These are phyloP conservation scores for Phytophthora boehmeriae DNA, from an alignment of 352 stramenopile species.

Conservation along the genomic window DNA sequence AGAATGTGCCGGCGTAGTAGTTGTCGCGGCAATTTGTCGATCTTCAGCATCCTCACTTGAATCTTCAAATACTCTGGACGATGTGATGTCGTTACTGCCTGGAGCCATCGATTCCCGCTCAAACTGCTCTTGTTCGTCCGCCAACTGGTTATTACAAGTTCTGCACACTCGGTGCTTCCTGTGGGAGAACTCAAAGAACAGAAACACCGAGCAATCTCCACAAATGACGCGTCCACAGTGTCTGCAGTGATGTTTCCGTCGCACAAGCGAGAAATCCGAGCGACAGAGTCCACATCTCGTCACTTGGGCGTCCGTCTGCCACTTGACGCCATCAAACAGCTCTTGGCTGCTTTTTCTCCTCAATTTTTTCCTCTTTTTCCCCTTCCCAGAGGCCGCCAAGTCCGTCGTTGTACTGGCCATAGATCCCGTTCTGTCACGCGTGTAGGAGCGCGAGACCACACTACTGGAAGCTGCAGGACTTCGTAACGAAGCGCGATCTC, in stretches of 20 bases:
- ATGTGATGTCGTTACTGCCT: not conserved
- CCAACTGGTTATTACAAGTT: slow-evolving; percentile 40
- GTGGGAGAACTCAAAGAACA: slow-evolving; percentile 61
- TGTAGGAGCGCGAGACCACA: slow-evolving; percentile 28
- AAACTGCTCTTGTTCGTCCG: slow-evolving; percentile 30
- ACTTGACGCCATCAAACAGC: slow-evolving; percentile 59
- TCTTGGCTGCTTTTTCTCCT: slow-evolving; percentile 62
- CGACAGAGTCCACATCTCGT: slow-evolving; percentile 55
- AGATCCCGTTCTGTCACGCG: slow-evolving; percentile 25
- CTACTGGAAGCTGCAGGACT: slow-evolving; percentile 32
- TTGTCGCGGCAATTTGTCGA: not conserved
- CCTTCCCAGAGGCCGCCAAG: slow-evolving; percentile 17
- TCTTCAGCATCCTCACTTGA: slow-evolving; percentile 11
- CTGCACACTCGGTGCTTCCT: slow-evolving; percentile 74
- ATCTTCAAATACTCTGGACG: slow-evolving; percentile 18
- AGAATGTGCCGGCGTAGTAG: slow-evolving; percentile 11
- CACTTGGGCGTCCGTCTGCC: slow-evolving; percentile 57
- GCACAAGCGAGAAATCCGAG: slow-evolving; percentile 67
- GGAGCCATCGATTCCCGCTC: slow-evolving; percentile 22
- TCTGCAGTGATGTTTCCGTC: slow-evolving; percentile 80
- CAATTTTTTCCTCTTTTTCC: slow-evolving; percentile 24
- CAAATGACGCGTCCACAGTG: slow-evolving; percentile 80
- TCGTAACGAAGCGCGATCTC: not conserved
- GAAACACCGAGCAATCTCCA: slow-evolving; percentile 73
- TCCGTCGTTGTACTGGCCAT: slow-evolving; percentile 26